Base-by-base conservation (phyloP, 2,329 filamentous ascomycete species). In the Cylindrodendrum hubeiense region DNA sequence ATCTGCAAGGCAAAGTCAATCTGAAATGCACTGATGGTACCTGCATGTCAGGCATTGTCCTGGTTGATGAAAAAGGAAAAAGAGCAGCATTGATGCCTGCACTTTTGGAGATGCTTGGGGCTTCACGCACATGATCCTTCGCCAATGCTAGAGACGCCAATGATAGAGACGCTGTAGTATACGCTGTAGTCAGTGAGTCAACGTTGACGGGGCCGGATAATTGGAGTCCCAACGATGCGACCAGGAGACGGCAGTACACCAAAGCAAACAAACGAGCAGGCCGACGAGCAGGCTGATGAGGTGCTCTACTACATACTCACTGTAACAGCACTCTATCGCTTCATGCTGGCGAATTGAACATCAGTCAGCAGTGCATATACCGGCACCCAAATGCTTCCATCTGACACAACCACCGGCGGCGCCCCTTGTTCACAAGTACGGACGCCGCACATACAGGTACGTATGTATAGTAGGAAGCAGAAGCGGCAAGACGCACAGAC, bases 11-110 rank as follows among this genome's bases (percentile, higher is more conserved):
- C 22, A 15, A 41, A 56, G n/a, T 17, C 19, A 15, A 44, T 44
- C 52, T 56, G 52, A 50, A 24, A 50, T 33, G 28, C 47, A 50
- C 28, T 50, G 28, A n/a, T 21, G 41, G 49, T 60, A 54, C 50
- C 49, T 60, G 57, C 57, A 46, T 53, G n/a, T 30, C 51, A 39
- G 57, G 49, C 57, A 47, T 34, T 49, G 39, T 33, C 49, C 49
- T 44, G 50, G 51, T 13, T 19, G 34, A 28, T 17, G 39, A 33
- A 47, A 50, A 44, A 50, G 39, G 17, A 30, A 52, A 41, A 30
- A 50, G 30, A 37, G 52, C 17, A 52, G 15, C 5, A 33, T 43
- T 44, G 44, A 50, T 56, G 59, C 44, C 34, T 56, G 47, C 54
- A 53, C 10, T 39, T n/a, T n/a, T 44, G 37, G 37, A n/a, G 22